Evolutionary conservation across 495 filamentous ascomycete genomes (phyloP), one percentile per base, ranked within the genome.

Genomic region (Penicillium herquei): DNA sequence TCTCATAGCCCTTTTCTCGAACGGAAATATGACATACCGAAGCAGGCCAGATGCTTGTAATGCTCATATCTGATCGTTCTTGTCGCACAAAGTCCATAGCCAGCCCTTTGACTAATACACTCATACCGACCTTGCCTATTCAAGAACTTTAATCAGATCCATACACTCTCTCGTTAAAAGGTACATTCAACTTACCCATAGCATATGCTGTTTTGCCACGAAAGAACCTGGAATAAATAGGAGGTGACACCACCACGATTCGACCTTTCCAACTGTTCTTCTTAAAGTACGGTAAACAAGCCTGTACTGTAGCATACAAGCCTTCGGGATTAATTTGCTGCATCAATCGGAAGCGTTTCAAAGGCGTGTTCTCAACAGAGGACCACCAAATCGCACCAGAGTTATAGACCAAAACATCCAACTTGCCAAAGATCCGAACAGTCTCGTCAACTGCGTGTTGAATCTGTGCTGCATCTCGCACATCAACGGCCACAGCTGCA

Each of bases 321-420:
- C 91, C 90, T 56, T 92, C 87, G 0, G 83, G 80, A 55, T 96
- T 96, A 55, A 95, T 84, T 18, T 79, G 76, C 68, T 94, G 89
- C 87, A 96, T 87, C 16, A 96, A 78, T 62, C 83, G 84, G 73
- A 91, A 96, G 7, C 90, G 80, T 68, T 88, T 89, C 61, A 86
- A 75, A 1, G 91, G 89, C 6, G 90, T 95, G 34, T 80, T 77
- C 44, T 83, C 80, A 3, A 95, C 82, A 34, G 87, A 82, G 0
- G 86, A 80, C 91, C 91, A 96, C 85, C 86, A 93, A 53, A 96
- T 92, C 0, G 91, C 90, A 21, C 91, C 90, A 0, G 87, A 85
- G 68, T 95, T 95, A 75, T 94, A 93, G 48, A 95, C 67, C 3
- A 94, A 68, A 0, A 87, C 84, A 64, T 94, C 88, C 7, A 96